A percentile compares a stretch with the other conserved stretches of the same genome.
Conservation (phyloP, 2,329 filamentous ascomycete species). For the Exophiala sideris region DNA sequence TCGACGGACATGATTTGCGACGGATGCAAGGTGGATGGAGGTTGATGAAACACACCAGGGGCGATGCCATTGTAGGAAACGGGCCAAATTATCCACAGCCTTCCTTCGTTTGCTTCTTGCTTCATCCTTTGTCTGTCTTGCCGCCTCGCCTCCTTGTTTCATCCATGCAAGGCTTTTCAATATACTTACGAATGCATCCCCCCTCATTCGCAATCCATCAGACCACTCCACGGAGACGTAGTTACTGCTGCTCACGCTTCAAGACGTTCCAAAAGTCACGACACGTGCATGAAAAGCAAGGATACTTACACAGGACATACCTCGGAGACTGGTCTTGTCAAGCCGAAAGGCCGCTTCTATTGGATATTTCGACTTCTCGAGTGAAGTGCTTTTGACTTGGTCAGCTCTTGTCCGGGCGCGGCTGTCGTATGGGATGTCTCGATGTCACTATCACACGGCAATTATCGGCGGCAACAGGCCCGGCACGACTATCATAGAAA, state of each 20-base stretch:
- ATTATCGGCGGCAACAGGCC: too few relatives aligned
- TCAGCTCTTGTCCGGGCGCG: too few relatives aligned
- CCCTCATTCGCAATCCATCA: too few relatives aligned
- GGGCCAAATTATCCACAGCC: neutral
- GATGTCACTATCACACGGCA: too few relatives aligned
- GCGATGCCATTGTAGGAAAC: constrained; percentile 1
- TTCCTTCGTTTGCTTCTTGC: neutral
- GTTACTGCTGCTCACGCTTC: too few relatives aligned
- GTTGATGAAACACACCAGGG: constrained; percentile 22
- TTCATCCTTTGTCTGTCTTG: constrained; percentile 4
- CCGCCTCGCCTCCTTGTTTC: constrained; percentile 23
- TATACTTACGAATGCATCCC: neutral
- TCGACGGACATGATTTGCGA: constrained; percentile 19
- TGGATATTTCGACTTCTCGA: neutral
- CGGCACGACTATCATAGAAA: too few relatives aligned
- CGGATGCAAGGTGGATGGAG: constrained; percentile 5
- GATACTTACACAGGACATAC: neutral
- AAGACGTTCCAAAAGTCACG: neutral
- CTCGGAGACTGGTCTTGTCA: constrained; percentile 3
- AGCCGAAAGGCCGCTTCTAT: constrained; percentile 4
- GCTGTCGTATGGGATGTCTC: too few relatives aligned
- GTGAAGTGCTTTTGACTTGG: too few relatives aligned
- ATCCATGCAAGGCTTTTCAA: constrained; percentile 18
- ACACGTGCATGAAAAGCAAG: constrained; percentile 3
- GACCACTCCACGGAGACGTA: too few relatives aligned